Conservation (phyloP, 2,329 filamentous ascomycete genomes). For the Fusarium xyrophilum region DNA sequence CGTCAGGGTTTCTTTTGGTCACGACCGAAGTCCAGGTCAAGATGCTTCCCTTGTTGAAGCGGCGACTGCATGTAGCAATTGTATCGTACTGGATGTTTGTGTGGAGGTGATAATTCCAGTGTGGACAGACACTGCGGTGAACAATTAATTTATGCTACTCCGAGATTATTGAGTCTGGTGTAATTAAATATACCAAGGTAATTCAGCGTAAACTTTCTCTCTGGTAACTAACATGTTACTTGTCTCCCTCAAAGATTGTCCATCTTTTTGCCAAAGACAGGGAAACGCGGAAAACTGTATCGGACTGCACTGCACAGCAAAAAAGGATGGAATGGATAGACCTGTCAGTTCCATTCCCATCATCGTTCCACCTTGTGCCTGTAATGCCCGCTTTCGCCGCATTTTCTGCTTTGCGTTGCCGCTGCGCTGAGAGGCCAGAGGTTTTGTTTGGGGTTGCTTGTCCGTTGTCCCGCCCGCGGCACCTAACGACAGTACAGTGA, state of each 20-base stretch:
- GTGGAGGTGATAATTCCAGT: background rate
- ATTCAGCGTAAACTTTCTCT: background rate
- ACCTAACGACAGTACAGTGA: slow-evolving; percentile 1
- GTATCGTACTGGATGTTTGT: background rate
- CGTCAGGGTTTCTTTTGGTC: slow-evolving; percentile 23
- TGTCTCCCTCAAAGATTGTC: slow-evolving; percentile 14
- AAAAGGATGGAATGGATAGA: background rate
- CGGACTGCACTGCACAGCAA: background rate
- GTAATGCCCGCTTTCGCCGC: slow-evolving; percentile 20
- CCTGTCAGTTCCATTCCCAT: slow-evolving; percentile 1
- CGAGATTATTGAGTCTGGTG: background rate
- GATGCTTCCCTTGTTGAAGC: slow-evolving; percentile 11
- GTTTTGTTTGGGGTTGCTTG: slow-evolving; percentile 3
- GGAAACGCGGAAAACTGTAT: slow-evolving; percentile 17
- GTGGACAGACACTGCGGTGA: rapidly evolving
- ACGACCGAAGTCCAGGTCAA: background rate
- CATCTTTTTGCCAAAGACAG: slow-evolving; percentile 26
- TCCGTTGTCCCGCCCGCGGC: slow-evolving; percentile 13
- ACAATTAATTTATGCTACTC: rapidly evolving
- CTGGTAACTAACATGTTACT: background rate
- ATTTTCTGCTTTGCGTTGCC: slow-evolving; percentile 23
- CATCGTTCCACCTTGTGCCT: slow-evolving; percentile 25
- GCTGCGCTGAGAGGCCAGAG: slow-evolving; percentile 14
- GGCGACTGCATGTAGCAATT: background rate
- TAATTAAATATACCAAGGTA: background rate